A percentile compares a stretch with the other conserved stretches of the same genome.
These are phyloP conservation scores for Lasiosphaeria hispida DNA, from an alignment of 495 filamentous ascomycete species.

Conservation along the genomic window DNA sequence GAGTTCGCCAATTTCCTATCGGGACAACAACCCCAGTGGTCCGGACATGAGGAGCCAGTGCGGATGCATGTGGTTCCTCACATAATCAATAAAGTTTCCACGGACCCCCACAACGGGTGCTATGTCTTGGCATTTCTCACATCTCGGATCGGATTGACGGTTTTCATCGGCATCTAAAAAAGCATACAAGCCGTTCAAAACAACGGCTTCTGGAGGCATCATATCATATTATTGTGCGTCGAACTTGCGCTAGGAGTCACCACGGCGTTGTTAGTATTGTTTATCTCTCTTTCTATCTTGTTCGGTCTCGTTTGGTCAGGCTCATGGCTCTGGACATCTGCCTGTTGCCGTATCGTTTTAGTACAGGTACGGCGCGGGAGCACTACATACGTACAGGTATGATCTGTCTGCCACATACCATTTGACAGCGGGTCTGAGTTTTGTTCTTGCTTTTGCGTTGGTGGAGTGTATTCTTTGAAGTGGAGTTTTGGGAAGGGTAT, in stretches of 20 bases:
- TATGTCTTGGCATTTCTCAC: neutral
- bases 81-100: constrained; percentile 10
- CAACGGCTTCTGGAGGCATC: neutral
- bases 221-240: neutral
- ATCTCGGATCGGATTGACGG: neutral
- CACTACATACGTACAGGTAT: no score
- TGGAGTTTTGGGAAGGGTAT: no score
- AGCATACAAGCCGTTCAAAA: neutral
- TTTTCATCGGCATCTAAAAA: neutral
- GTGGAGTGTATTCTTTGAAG: no score
- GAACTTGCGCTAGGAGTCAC: neutral
- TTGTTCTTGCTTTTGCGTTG: no score
- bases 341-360: no score
- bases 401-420: no score
- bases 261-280: neutral
- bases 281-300: neutral
- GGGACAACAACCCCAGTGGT: constrained; percentile 4
- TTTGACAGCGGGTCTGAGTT: no score
- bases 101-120: neutral
- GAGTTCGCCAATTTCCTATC: neutral
- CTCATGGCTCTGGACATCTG: no score
- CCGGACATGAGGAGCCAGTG: constrained; percentile 26
- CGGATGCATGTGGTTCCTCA: constrained; percentile 30
- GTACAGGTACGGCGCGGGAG: no score
- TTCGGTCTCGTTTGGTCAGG: neutral